These are phyloP conservation scores for Aspergillus quadrilineatus DNA, from an alignment of 2,329 filamentous ascomycete species.

Conservation along the genomic window DNA sequence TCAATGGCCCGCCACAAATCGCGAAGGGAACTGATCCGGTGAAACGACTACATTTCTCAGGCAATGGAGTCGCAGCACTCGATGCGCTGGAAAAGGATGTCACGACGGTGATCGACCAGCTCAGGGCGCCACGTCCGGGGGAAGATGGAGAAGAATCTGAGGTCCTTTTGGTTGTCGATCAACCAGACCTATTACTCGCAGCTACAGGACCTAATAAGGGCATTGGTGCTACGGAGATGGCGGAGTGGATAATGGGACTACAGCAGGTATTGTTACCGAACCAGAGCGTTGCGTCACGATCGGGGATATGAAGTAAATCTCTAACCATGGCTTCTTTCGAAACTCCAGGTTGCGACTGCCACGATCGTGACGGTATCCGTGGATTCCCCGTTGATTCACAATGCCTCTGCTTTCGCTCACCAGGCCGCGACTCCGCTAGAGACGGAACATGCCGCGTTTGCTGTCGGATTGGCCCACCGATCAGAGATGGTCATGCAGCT, in stretches of 20 bases:
- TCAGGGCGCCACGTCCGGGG: conserved; percentile 22
- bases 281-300: neutral
- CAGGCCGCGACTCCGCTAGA: conserved; percentile 65
- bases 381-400: conserved; percentile 68
- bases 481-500: conserved; percentile 71
- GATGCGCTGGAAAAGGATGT: conserved; percentile 39
- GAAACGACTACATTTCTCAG: conserved; percentile 32
- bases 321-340: conserved; percentile 6
- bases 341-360: conserved; percentile 59
- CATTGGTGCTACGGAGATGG: conserved; percentile 46
- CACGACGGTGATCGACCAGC: conserved; percentile 29
- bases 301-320: neutral
- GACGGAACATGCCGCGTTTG: conserved; percentile 67
- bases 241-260: conserved; percentile 58
- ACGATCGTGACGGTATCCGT: conserved; percentile 69
- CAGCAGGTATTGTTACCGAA: conserved; percentile 56
- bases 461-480: conserved; percentile 70
- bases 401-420: conserved; percentile 33
- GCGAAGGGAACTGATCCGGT: conserved; percentile 21
- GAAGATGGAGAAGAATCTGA: conserved; percentile 28
- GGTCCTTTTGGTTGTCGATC: conserved; percentile 64
- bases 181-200: conserved; percentile 65
- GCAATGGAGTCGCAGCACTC: conserved; percentile 30
- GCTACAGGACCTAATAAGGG: conserved; percentile 52
- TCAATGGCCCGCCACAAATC: conserved; percentile 15